Conservation (phyloP, 306 rosid species). For the Benincasa hispida region DNA sequence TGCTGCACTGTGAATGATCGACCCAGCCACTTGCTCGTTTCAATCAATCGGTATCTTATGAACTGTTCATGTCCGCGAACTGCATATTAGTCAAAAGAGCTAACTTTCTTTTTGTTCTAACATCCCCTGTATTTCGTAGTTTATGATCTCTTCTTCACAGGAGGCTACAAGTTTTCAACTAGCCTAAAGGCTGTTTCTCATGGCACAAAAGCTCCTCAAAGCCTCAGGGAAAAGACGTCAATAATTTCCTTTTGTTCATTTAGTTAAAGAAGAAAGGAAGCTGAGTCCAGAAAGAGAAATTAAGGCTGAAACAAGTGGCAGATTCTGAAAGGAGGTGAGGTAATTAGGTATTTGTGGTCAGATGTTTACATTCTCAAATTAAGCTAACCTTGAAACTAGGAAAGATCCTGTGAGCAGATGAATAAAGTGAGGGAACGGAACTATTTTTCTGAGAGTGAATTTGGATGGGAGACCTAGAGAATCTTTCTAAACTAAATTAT, state of each 20-base stretch:
- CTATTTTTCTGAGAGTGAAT: not conserved
- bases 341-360: not conserved
- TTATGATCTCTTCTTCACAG: not conserved
- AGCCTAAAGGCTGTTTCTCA: not conserved
- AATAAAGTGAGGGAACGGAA: not conserved
- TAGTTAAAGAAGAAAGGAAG: not conserved
- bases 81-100: not conserved
- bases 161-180: not conserved
- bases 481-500: not conserved
- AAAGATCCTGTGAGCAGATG: not conserved
- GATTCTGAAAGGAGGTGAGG: not conserved
- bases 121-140: not conserved
- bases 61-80: not conserved
- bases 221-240: not conserved
- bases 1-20: not conserved
- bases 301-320: not conserved
- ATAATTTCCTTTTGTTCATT: not conserved
- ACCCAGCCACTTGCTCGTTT: not conserved
- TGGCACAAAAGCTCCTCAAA: not conserved
- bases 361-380: not conserved
- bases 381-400: not conserved
- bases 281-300: not conserved
- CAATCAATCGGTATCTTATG: not conserved
- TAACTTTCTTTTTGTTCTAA: not conserved
- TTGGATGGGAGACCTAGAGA: not conserved